phyloP scores from a whole-genome alignment of 108 stramenopile species.

The Bacterosira constricta region DNA sequence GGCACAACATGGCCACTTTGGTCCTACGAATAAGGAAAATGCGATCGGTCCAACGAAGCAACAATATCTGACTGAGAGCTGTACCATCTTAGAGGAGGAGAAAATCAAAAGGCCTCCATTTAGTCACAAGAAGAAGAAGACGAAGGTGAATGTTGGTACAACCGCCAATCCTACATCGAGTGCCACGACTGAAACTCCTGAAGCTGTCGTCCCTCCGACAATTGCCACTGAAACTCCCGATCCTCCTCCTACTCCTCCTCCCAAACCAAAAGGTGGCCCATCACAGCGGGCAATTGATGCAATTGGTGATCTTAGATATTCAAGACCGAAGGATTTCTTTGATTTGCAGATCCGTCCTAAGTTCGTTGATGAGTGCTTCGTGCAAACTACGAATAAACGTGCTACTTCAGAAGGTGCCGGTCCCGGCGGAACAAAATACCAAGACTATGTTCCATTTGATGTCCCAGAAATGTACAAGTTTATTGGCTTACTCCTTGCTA shows the following conservation, averaged over 20 bases:
- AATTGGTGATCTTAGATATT: background rate
- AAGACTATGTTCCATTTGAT: constrained; percentile 16
- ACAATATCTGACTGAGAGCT: no score
- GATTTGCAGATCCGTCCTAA: background rate
- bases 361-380: background rate
- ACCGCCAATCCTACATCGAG: no score
- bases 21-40: background rate
- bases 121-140: no score
- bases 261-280: background rate
- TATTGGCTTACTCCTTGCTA: constrained; percentile 1
- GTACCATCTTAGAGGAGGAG: background rate
- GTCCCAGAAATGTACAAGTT: constrained; percentile 2
- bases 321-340: background rate
- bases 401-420: background rate
- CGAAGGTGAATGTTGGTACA: no score
- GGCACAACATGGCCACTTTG: background rate
- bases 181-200: background rate
- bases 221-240: background rate
- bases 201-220: background rate
- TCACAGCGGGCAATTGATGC: background rate
- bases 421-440: background rate
- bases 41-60: background rate
- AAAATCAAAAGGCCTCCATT: background rate
- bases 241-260: background rate
- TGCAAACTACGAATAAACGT: background rate